A percentile compares a stretch with the other conserved stretches of the same genome.
phyloP scores from a whole-genome alignment of 169 alveolate species.

The Eimeria necatrix region DNA sequence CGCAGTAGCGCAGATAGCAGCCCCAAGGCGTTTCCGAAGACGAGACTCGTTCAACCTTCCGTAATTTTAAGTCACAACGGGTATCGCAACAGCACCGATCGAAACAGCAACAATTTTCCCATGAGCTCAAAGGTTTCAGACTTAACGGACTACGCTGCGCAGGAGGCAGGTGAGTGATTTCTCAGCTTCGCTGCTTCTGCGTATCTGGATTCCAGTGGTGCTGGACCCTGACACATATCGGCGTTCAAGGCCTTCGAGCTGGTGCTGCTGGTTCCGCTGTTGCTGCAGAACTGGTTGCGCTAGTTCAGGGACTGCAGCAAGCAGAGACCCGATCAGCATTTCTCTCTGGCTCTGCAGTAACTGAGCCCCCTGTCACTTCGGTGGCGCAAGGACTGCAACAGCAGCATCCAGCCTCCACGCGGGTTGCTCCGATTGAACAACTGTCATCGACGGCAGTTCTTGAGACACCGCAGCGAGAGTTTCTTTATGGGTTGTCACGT shows the following conservation, averaged over 20 bases:
- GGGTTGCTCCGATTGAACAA: too few species aligned
- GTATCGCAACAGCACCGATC: neutral
- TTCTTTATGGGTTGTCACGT: neutral
- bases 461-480: neutral
- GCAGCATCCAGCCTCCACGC: neutral
- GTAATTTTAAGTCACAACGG: neutral
- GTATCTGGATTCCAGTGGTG: neutral
- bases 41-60: neutral
- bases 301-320: constrained; percentile 8
- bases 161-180: constrained; percentile 29
- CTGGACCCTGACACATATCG: neutral
- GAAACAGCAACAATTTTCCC: neutral
- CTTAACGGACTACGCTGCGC: constrained; percentile 41
- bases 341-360: neutral
- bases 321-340: neutral
- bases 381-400: neutral
- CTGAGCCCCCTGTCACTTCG: neutral
- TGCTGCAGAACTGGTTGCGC: constrained; percentile 51
- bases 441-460: too few species aligned
- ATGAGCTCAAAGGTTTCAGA: constrained; percentile 20
- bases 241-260: neutral
- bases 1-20: neutral
- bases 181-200: neutral
- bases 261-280: constrained; percentile 8
- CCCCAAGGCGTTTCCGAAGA: neutral